Percentiles rank a stretch among this genome's conserved stretches.
Conservation (phyloP, 2,329 filamentous ascomycete genomes). For the Plectosphaerella sp. region DNA sequence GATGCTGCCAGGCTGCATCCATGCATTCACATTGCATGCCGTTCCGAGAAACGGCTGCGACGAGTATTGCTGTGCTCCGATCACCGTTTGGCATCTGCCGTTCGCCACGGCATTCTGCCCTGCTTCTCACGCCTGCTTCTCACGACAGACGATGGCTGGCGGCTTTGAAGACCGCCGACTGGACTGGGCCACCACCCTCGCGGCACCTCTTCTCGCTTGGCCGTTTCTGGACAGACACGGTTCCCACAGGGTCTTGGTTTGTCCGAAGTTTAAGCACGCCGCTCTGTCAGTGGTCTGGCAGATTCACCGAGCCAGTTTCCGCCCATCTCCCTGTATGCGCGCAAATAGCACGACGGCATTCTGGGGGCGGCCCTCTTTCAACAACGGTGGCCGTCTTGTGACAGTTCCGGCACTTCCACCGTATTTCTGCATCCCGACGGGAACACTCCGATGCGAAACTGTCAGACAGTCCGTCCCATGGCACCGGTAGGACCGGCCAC, state of each 20-base stretch:
- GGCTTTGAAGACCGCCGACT: constrained; percentile 1
- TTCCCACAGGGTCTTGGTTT: neutral
- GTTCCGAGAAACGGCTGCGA: no score
- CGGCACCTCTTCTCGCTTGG: neutral
- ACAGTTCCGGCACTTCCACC: no score
- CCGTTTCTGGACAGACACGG: neutral
- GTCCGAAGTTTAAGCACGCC: neutral
- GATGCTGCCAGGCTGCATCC: no score
- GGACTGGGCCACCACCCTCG: neutral
- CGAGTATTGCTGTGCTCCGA: neutral
- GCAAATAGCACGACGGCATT: neutral
- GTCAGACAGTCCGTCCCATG: no score
- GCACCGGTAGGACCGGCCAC: no score
- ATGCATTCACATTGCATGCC: no score
- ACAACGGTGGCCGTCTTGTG: no score
- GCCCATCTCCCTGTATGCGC: neutral
- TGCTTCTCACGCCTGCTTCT: neutral
- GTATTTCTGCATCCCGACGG: no score
- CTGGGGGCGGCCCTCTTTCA: no score
- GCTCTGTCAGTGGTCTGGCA: neutral
- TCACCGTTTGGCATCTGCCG: neutral
- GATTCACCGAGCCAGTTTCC: neutral
- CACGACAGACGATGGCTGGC: neutral
- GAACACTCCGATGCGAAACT: no score
- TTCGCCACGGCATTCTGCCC: no score